Conservation (phyloP, 73 alveolate species). For the Durusdinium trenchii region DNA sequence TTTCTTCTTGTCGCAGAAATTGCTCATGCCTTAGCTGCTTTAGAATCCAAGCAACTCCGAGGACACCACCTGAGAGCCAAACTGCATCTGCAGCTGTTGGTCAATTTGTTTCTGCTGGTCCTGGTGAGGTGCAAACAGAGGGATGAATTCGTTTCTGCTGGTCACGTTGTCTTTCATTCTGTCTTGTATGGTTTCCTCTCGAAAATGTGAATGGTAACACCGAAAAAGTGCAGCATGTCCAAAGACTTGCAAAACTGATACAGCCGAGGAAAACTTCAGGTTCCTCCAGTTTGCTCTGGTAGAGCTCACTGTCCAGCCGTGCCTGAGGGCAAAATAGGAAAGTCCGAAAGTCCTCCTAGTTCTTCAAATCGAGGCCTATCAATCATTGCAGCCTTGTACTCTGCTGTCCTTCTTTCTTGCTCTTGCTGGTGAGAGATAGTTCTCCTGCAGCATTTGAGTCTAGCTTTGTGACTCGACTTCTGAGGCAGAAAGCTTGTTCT, state of each 20-base stretch:
- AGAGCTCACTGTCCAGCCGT: conserved; percentile 92
- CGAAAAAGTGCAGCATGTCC: neutral
- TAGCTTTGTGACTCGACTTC: no score
- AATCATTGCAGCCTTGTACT: conserved; percentile 70
- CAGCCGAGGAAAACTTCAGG: neutral
- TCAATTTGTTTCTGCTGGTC: conserved; percentile 94
- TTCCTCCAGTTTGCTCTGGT: conserved; percentile 91
- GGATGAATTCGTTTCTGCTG: neutral
- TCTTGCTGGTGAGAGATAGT: conserved; percentile 86
- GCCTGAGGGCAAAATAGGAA: neutral
- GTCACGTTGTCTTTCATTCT: neutral
- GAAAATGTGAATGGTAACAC: neutral
- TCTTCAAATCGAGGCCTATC: neutral
- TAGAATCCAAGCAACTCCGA: neutral
- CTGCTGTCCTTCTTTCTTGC: conserved; percentile 94
- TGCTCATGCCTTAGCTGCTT: conserved; percentile 48
- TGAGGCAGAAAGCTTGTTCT: neutral
- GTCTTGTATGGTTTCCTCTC: neutral
- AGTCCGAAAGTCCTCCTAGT: no score
- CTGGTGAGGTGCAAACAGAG: neutral
- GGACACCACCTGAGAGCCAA: neutral
- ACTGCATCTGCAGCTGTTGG: conserved; percentile 94
- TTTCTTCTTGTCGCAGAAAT: conserved; percentile 84
- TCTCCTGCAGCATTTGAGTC: conserved; percentile 21
- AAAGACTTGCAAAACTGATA: neutral